Evolutionary conservation across 2,329 filamentous ascomycete genomes (phyloP).

Genomic region (Lecanosticta acicola): DNA sequence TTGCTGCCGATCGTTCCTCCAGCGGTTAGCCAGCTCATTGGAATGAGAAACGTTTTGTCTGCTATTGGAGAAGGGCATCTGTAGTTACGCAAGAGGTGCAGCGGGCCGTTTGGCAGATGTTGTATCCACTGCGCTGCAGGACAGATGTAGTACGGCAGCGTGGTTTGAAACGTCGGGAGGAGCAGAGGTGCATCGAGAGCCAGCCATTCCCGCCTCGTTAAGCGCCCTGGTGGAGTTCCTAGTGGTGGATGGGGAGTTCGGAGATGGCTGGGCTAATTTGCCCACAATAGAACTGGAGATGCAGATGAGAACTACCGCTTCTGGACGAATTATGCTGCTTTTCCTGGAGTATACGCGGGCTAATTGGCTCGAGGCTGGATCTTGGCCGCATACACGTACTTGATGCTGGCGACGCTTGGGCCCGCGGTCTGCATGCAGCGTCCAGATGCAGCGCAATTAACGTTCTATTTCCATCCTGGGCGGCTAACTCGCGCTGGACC

Average conservation of each 20-base stretch:
- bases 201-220: conserved; percentile 15
- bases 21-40: neutral
- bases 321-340: conserved; percentile 9
- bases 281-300: conserved; percentile 12
- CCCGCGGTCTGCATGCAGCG: neutral
- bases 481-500: conserved; percentile 13
- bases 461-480: conserved; percentile 18
- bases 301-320: conserved; percentile 1
- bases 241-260: conserved; percentile 8
- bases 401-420: neutral
- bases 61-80: neutral
- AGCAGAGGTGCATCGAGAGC: conserved; percentile 8
- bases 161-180: conserved; percentile 14
- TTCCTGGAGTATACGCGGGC: conserved; percentile 1
- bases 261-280: conserved; percentile 12
- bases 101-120: conserved; percentile 10
- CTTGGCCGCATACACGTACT: neutral
- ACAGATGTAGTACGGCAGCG: conserved; percentile 8
- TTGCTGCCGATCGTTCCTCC: neutral
- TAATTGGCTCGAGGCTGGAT: neutral
- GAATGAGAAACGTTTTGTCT: neutral
- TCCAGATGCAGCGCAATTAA: conserved; percentile 6
- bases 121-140: conserved; percentile 9
- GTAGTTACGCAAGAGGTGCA: conserved; percentile 12
- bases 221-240: conserved; percentile 15